Conservation (phyloP, 2,329 filamentous ascomycete genomes). For the Fusarium heterosporum region DNA sequence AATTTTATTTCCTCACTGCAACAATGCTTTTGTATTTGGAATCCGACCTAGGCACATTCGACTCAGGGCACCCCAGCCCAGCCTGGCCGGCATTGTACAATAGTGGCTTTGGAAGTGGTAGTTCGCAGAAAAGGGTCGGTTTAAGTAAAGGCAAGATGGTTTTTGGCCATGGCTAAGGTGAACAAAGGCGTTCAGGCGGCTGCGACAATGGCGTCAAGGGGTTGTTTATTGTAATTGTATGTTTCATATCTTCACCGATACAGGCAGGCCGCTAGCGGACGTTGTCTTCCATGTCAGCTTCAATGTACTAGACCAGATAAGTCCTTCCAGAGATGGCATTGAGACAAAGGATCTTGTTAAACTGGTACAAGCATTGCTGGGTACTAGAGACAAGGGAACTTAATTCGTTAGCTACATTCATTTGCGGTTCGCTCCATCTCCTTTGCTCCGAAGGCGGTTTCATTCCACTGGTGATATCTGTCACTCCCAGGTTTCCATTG, state of each 20-base stretch:
- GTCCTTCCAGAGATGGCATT: too few species aligned
- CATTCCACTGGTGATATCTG: not conserved
- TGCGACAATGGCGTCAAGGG: conserved; percentile 1
- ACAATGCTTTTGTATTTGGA: conserved; percentile 9
- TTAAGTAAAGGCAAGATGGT: not conserved
- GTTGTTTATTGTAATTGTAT: not conserved
- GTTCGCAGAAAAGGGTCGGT: not conserved
- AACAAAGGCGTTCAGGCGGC: conserved; percentile 10
- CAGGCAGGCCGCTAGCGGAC: not conserved
- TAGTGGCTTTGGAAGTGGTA: not conserved
- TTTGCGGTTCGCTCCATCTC: not conserved
- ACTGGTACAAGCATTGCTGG: not conserved
- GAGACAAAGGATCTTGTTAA: not conserved
- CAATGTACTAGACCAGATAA: not conserved
- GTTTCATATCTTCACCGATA: not conserved
- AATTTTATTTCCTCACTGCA: conserved; percentile 7
- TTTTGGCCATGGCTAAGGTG: not conserved
- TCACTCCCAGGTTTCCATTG: conserved; percentile 7
- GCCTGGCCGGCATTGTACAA: not conserved
- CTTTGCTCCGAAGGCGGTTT: conserved; percentile 2
- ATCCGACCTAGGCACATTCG: not conserved
- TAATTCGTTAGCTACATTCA: not conserved
- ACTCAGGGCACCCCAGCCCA: not conserved
- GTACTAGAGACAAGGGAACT: not conserved
- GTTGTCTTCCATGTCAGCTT: not conserved